Conservation (phyloP, 257 asterid genomes). For the Solanum tarijense region DNA sequence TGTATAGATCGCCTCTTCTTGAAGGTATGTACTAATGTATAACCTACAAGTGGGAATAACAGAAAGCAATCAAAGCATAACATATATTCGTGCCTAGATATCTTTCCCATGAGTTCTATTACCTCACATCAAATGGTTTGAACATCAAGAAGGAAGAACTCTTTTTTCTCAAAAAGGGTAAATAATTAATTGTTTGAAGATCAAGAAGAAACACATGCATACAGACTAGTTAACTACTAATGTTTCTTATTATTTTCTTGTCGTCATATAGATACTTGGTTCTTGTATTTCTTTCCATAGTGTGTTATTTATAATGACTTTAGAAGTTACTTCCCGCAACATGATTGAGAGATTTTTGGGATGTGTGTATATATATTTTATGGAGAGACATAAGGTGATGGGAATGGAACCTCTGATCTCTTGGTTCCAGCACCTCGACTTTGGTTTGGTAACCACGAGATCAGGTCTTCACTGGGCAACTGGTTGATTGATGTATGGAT, state of each 20-base stretch:
- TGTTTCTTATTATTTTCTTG: background rate
- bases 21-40: background rate
- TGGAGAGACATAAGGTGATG: background rate
- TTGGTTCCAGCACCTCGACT: background rate
- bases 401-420: background rate
- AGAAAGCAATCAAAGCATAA: background rate
- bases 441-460: background rate
- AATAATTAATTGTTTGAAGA: background rate
- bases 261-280: background rate
- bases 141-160: background rate
- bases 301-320: background rate
- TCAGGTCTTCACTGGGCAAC: background rate
- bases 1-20: background rate
- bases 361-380: background rate
- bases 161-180: background rate
- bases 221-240: background rate
- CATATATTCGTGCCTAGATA: background rate
- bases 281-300: background rate
- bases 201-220: background rate
- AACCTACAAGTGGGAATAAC: background rate
- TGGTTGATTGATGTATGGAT: background rate
- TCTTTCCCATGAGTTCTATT: background rate
- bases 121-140: background rate
- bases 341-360: background rate
- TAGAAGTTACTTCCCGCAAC: background rate